These are phyloP conservation scores for Cordyceps tenuipes DNA, from an alignment of 2,329 filamentous ascomycete species.

Conservation along the genomic window DNA sequence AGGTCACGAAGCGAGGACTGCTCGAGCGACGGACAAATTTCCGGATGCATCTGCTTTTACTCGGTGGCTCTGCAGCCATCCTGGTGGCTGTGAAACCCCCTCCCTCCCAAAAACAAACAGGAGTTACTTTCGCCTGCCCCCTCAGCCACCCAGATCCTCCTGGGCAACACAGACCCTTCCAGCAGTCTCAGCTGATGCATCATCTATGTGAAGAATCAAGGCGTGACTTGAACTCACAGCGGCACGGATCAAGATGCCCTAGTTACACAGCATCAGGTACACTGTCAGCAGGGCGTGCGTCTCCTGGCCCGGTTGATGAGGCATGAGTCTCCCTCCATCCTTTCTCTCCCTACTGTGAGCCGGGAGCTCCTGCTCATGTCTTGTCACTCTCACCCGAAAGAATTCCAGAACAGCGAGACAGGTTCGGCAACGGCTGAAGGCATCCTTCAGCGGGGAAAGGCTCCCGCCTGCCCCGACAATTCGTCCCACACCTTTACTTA, in stretches of 20 bases:
- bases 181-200: neutral
- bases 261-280: neutral
- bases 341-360: neutral
- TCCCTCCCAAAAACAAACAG: neutral
- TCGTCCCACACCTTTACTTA: neutral
- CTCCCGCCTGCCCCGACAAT: conserved; percentile 1
- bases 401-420: neutral
- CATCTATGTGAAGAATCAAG: neutral
- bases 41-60: neutral
- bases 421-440: conserved; percentile 6
- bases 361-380: neutral
- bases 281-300: neutral
- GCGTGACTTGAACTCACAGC: neutral
- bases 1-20: neutral
- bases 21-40: neutral
- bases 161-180: neutral
- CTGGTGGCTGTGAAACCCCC: neutral
- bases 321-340: neutral
- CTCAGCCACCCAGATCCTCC: neutral
- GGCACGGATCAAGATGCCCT: neutral
- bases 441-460: conserved; percentile 1
- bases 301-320: neutral
- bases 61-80: conserved; percentile 3
- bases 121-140: neutral
- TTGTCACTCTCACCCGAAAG: neutral